phyloP scores from a whole-genome alignment of 768 basidiomycete genomes.

The Russula sp. region DNA sequence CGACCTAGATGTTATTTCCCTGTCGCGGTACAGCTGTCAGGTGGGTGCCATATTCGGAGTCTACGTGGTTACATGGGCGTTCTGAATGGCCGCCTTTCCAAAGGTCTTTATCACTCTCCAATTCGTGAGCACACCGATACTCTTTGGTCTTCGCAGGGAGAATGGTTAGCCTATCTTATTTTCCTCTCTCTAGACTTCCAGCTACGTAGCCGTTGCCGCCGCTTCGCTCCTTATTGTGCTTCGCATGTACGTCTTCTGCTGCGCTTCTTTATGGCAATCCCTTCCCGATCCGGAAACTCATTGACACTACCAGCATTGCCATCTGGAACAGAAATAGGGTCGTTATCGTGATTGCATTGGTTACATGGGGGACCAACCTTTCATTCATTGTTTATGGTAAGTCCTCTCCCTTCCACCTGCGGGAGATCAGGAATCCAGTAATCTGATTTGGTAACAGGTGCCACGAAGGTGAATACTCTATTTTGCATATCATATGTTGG shows the following conservation, averaged over 20 bases:
- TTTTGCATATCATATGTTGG: not conserved
- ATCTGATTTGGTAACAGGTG: not conserved
- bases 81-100: not conserved
- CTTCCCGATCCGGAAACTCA: not conserved
- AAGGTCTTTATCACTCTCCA: not conserved
- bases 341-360: not conserved
- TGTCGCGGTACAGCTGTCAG: not conserved
- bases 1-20: not conserved
- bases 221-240: constrained; percentile 3
- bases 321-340: constrained; percentile 1
- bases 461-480: not conserved
- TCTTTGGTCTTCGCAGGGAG: not conserved
- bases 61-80: no score
- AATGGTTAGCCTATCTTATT: not conserved
- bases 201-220: not conserved
- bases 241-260: constrained; percentile 3
- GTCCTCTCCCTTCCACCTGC: not conserved
- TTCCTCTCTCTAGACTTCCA: not conserved
- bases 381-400: not conserved
- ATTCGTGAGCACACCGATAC: not conserved
- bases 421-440: no score
- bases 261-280: no score
- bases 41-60: not conserved
- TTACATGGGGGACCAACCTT: not conserved
- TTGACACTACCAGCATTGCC: not conserved